These are phyloP conservation scores for Macrolepiota albuminosa DNA, from an alignment of 768 basidiomycete genomes.

Conservation along the genomic window DNA sequence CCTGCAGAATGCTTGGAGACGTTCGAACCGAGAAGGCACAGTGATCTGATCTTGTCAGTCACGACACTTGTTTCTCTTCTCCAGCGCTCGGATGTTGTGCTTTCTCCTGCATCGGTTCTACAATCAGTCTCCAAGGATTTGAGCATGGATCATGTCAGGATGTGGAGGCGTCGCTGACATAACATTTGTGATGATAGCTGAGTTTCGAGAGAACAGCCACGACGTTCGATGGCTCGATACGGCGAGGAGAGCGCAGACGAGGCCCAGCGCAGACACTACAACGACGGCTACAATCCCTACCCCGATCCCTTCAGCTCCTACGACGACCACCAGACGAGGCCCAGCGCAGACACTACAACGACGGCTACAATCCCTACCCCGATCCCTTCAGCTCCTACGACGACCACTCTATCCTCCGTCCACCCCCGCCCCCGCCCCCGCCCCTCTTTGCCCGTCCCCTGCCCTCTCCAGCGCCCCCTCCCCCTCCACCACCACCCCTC, in stretches of 20 bases:
- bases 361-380: slow-evolving; percentile 38
- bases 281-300: slow-evolving; percentile 48
- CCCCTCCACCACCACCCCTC: slow-evolving; percentile 7
- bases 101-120: no score
- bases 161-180: background rate
- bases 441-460: background rate
- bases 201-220: background rate
- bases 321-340: slow-evolving; percentile 45
- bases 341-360: slow-evolving; percentile 60
- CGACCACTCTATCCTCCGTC: slow-evolving; percentile 20
- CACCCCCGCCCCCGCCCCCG: slow-evolving; percentile 16
- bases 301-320: background rate
- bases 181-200: background rate
- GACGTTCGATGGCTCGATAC: background rate
- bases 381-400: background rate
- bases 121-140: no score
- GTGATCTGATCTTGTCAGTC: no score
- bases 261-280: slow-evolving; percentile 56
- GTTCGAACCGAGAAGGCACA: no score
- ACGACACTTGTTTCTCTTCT: no score
- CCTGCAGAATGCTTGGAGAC: no score
- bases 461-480: slow-evolving; percentile 13
- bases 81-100: no score
- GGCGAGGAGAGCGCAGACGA: slow-evolving; percentile 40
- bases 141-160: no score